phyloP scores from a whole-genome alignment of 768 basidiomycete genomes.

The Amanita phalloides region DNA sequence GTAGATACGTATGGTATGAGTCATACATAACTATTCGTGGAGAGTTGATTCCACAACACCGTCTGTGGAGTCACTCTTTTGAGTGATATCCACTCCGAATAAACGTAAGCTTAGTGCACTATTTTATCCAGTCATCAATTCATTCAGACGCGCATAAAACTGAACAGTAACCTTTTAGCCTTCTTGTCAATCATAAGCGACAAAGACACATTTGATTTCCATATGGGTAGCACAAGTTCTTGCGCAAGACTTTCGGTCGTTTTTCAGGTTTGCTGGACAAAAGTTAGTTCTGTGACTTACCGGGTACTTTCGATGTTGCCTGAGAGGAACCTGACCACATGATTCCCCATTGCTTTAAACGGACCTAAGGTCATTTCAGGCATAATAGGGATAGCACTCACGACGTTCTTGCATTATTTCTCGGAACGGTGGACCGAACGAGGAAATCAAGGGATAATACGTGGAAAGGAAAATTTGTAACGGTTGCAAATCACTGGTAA shows the following conservation, averaged over 20 bases:
- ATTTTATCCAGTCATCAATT: constrained; percentile 1
- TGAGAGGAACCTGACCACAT: constrained; percentile 54
- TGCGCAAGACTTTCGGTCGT: constrained; percentile 47
- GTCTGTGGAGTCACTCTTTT: constrained; percentile 20
- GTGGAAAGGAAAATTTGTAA: constrained; percentile 60
- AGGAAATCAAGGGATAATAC: constrained; percentile 71
- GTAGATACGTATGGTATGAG: neutral
- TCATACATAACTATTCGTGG: neutral
- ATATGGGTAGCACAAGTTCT: constrained; percentile 84
- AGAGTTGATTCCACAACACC: neutral
- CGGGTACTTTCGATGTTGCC: neutral
- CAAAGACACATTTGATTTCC: constrained; percentile 86
- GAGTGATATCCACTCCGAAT: constrained; percentile 74
- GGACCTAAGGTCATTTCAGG: neutral
- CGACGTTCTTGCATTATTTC: constrained; percentile 39
- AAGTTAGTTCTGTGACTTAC: neutral
- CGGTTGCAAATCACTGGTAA: constrained; percentile 42
- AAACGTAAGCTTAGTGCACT: constrained; percentile 84
- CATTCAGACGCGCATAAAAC: neutral
- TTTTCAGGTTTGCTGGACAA: neutral
- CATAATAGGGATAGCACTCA: constrained; percentile 21
- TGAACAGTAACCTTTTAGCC: constrained; percentile 67
- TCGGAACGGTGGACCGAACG: constrained; percentile 53
- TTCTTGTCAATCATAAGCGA: constrained; percentile 95
- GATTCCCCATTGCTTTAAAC: constrained; percentile 51